phyloP scores from a whole-genome alignment of 352 stramenopile species.

The Globisporangium paroecandrum region DNA sequence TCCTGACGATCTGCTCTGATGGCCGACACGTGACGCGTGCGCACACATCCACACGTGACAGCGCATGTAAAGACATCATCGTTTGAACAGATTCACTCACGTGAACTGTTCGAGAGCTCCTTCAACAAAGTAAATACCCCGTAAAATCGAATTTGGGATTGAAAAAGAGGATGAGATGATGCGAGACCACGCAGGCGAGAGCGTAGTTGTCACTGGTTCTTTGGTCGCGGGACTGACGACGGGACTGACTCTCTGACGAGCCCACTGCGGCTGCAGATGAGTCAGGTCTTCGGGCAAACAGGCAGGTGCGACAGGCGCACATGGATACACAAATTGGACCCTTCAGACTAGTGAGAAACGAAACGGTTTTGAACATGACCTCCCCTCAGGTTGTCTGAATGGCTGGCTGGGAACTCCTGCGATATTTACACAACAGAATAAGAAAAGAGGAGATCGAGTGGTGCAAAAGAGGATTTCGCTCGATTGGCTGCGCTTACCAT shows the following conservation, averaged over 20 bases:
- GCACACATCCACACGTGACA: not conserved
- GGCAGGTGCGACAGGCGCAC: not conserved
- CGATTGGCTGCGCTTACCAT: not conserved
- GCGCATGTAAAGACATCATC: not conserved
- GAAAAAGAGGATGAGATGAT: no score
- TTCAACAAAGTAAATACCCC: not conserved
- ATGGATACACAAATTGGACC: not conserved
- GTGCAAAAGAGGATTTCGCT: not conserved
- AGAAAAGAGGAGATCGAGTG: not conserved
- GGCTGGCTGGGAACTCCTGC: not conserved
- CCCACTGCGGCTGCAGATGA: not conserved
- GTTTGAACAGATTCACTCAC: not conserved
- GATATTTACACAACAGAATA: not conserved
- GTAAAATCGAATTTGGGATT: no score
- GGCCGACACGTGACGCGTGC: no score
- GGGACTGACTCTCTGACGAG: not conserved
- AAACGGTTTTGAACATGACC: not conserved
- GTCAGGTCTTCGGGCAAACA: not conserved
- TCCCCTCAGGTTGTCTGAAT: not conserved
- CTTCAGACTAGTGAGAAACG: not conserved
- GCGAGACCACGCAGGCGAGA: no score
- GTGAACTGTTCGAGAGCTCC: not conserved
- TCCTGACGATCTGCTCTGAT: no score
- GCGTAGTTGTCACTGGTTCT: not conserved
- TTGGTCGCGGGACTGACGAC: not conserved